Evolutionary conservation across 768 basidiomycete species (phyloP), one percentile per base, ranked within the genome.

Genomic region (Megacollybia marginata): DNA sequence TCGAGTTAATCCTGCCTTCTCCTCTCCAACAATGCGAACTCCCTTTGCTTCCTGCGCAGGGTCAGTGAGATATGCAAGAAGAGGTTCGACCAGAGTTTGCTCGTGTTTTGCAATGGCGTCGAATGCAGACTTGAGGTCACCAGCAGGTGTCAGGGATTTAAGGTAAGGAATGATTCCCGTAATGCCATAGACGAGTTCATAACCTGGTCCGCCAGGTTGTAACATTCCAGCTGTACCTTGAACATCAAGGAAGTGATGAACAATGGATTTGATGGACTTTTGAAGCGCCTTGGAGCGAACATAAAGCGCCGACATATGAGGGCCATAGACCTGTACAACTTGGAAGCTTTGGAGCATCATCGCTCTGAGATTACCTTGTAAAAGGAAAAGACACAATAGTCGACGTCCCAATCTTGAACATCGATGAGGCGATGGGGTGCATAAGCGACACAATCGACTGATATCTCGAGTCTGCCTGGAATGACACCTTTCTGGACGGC

Each of bases 371-470:
- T 15, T 18, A 83, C 88, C 78, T 89, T 91, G 70, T 89, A 90
- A 56, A 82, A 75, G 0, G 85, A 79, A 61, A 88, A 82, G 46
- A 79, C 78, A 44, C 74, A 76, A 58, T 79, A 88, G 54, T 92
- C 85, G 33, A 88, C 71, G 48, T 88, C 86, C 88, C 87, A 90
- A 44, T 74, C 79, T 51, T 72, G 76, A 13, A 88, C 87, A 55
- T 90, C 81, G 31, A 90, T 79, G 49, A 67, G 64, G 12, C 85
- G 70, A 58, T 90, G 86, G 0, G 87, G 86, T 4, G 85, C 84
- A 55, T 84, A 88, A 2, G 86, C 86, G 2, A 90, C 88, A 53
- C 86, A 88, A 57, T 90, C 88, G 2, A 89, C 72, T 1, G 74
- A 77, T 12, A 88, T 69, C 62, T 90, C 81, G 28, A 88, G 65